Evolutionary conservation across 805 yeast species (phyloP).

Genomic region (Saturnispora saitoi): DNA sequence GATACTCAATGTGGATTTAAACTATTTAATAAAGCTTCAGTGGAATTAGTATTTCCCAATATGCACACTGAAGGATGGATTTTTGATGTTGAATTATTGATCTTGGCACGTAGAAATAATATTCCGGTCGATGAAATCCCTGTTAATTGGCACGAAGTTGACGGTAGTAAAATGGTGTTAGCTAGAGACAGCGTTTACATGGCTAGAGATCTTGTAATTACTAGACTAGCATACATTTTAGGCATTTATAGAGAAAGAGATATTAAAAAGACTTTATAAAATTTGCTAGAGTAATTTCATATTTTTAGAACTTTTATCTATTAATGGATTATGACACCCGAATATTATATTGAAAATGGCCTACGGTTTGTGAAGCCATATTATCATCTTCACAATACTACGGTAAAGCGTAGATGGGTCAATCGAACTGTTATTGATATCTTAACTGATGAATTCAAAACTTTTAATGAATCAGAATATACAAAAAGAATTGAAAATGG

Average conservation of each 20-base stretch:
- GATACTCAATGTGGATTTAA: slow-evolving; percentile 99
- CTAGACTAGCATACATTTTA: slow-evolving; percentile 76
- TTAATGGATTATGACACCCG: slow-evolving; percentile 1
- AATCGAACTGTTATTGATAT: slow-evolving; percentile 32
- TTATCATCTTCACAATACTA: slow-evolving; percentile 28
- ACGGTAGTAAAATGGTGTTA: slow-evolving; percentile 86
- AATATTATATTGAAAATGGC: slow-evolving; percentile 8
- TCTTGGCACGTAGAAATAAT: slow-evolving; percentile 64
- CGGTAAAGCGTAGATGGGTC: slow-evolving; percentile 40
- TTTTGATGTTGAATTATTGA: slow-evolving; percentile 87
- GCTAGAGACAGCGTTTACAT: slow-evolving; percentile 84
- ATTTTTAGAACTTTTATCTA: neutral
- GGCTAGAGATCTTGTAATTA: slow-evolving; percentile 91
- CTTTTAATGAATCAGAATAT: slow-evolving; percentile 21
- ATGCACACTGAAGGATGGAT: slow-evolving; percentile 98
- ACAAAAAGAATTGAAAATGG: slow-evolving; percentile 13
- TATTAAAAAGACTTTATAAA: slow-evolving; percentile 3
- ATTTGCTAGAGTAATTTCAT: neutral
- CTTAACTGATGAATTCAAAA: slow-evolving; percentile 32
- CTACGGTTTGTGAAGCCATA: slow-evolving; percentile 32
- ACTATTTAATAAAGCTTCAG: slow-evolving; percentile 69
- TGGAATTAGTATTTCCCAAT: slow-evolving; percentile 62
- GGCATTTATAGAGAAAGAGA: slow-evolving; percentile 54
- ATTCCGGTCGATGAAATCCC: slow-evolving; percentile 71
- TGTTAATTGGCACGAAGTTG: slow-evolving; percentile 95